Evolutionary conservation across 331 rosid species (phyloP).

Genomic region (Malus hybrid): DNA sequence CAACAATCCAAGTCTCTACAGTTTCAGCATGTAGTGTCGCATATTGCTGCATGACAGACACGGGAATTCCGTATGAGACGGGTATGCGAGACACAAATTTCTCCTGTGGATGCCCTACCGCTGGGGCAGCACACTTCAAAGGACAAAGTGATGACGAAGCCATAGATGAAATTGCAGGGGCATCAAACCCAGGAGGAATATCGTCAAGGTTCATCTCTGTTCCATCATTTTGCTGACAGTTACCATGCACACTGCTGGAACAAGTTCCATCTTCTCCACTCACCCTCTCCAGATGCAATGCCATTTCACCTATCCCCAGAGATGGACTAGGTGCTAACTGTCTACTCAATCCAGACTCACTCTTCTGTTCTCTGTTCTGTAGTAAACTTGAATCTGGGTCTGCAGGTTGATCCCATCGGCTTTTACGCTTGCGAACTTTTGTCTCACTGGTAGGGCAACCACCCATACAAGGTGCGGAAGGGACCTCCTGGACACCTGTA

Average conservation of each 20-base stretch:
- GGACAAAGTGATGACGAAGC: constrained; percentile 24
- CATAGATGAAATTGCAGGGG: constrained; percentile 22
- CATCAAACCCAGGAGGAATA: constrained; percentile 80
- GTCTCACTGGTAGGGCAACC: constrained; percentile 29
- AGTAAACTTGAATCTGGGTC: constrained; percentile 26
- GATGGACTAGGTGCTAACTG: constrained; percentile 17
- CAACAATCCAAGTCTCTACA: constrained; percentile 55
- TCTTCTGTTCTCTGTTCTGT: constrained; percentile 36
- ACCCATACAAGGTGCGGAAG: constrained; percentile 32
- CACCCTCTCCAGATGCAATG: background rate
- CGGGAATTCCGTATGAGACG: constrained; percentile 79
- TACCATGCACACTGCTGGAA: constrained; percentile 8
- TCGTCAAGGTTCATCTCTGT: constrained; percentile 49
- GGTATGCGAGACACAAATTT: constrained; percentile 63
- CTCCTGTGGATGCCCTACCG: constrained; percentile 63
- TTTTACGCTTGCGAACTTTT: constrained; percentile 76
- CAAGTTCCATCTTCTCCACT: constrained; percentile 3
- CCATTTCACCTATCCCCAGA: constrained; percentile 7
- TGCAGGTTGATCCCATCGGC: constrained; percentile 98
- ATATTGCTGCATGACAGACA: constrained; percentile 48
- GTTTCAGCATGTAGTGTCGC: constrained; percentile 54
- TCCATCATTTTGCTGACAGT: constrained; percentile 27
- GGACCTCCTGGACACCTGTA: constrained; percentile 38
- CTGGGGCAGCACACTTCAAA: constrained; percentile 27
- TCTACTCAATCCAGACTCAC: constrained; percentile 12